These are phyloP conservation scores for Senna tora DNA, from an alignment of 306 rosid species.

Conservation along the genomic window DNA sequence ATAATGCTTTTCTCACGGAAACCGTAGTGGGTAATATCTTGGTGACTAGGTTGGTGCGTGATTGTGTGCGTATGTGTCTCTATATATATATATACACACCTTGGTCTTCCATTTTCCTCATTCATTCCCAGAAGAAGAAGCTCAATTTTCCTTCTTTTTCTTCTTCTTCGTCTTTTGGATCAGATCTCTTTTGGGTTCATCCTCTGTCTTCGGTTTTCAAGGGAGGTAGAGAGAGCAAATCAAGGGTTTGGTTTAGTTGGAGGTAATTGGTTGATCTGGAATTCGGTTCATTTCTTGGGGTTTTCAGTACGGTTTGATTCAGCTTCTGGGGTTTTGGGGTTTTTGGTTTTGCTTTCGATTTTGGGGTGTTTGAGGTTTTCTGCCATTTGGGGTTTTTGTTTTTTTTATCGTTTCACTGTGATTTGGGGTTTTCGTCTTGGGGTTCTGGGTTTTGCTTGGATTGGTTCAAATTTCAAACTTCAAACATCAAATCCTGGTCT, in stretches of 20 bases:
- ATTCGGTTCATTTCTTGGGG: neutral
- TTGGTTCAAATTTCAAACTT: neutral
- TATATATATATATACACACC: conserved; percentile 35
- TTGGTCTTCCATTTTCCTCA: conserved; percentile 39
- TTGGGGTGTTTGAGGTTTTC: no score
- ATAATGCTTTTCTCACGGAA: conserved; percentile 28
- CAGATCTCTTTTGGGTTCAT: conserved; percentile 35
- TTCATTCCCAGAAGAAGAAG: conserved; percentile 32
- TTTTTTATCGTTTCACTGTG: neutral
- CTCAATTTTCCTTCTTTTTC: conserved; percentile 1
- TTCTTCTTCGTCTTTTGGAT: conserved; percentile 37
- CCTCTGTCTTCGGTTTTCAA: conserved; percentile 31
- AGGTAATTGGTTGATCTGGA: conserved; percentile 42
- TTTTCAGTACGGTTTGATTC: conserved; percentile 25
- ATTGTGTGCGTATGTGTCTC: neutral
- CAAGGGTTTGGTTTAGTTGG: neutral
- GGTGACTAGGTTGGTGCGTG: conserved; percentile 14
- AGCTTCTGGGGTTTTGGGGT: neutral
- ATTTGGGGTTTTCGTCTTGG: conserved; percentile 8
- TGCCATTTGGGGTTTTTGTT: no score
- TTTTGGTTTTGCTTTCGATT: neutral
- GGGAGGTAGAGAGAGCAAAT: neutral
- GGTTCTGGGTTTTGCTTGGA: conserved; percentile 15
- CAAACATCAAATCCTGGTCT: conserved; percentile 12
- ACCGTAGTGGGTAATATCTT: conserved; percentile 25